A percentile compares a stretch with the other conserved stretches of the same genome.
Evolutionary conservation across 345 rosid species (phyloP).

Genomic region (Stellera chamaejasme): DNA sequence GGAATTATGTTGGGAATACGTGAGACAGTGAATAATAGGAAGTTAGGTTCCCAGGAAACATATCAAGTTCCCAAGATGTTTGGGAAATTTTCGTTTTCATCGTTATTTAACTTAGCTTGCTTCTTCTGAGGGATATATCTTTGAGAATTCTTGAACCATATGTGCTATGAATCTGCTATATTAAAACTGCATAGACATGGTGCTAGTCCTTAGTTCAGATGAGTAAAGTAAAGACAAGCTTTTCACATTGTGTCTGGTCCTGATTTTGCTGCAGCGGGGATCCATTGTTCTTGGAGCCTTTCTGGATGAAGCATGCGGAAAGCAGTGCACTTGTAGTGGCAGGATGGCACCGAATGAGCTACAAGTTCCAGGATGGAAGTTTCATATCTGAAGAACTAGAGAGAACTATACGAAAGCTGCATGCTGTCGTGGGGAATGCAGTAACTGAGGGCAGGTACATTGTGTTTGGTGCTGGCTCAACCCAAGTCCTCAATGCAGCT

Average conservation of each 20-base stretch:
- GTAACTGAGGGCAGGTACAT: conserved; percentile 35
- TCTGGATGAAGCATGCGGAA: conserved; percentile 39
- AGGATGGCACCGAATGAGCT: conserved; percentile 62
- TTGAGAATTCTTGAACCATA: no score
- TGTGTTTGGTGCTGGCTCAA: conserved; percentile 56
- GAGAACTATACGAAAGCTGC: conserved; percentile 36
- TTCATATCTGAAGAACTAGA: conserved; percentile 30
- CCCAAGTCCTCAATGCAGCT: conserved; percentile 61
- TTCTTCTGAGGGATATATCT: no score
- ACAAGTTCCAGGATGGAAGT: conserved; percentile 16
- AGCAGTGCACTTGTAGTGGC: conserved; percentile 39
- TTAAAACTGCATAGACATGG: no score
- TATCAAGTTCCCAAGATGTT: no score
- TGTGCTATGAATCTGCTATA: no score
- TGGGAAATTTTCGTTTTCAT: no score
- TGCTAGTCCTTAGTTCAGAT: not conserved
- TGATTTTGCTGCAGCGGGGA: conserved; percentile 36
- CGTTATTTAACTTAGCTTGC: no score
- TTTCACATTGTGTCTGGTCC: no score
- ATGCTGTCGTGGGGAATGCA: conserved; percentile 46
- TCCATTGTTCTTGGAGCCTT: conserved; percentile 49
- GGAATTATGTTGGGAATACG: no score
- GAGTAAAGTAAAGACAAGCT: not conserved
- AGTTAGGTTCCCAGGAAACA: no score
- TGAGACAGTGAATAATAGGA: no score